A percentile compares a stretch with the other conserved stretches of the same genome.
These are phyloP conservation scores for Epichloe typhina DNA, from an alignment of 2,329 filamentous ascomycete genomes.

Conservation along the genomic window DNA sequence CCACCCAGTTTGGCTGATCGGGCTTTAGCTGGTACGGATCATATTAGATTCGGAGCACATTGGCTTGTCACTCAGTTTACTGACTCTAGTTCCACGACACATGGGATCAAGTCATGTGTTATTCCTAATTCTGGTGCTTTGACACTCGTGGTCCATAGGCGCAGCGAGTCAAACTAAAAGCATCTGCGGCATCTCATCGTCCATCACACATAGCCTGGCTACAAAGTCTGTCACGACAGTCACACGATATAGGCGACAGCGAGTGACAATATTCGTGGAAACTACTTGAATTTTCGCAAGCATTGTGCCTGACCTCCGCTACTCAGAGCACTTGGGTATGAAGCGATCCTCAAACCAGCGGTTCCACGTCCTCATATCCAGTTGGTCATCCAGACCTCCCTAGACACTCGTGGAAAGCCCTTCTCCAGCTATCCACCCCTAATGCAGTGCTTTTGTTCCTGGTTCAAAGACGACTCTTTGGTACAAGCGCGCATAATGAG, in stretches of 20 bases:
- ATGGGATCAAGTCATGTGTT: too few species aligned
- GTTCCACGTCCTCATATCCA: slow-evolving; percentile 48
- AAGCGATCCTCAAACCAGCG: slow-evolving; percentile 49
- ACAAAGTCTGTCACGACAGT: neutral
- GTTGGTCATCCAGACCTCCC: slow-evolving; percentile 22
- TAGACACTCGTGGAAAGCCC: slow-evolving; percentile 44
- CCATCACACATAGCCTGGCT: too few species aligned
- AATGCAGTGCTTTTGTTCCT: slow-evolving; percentile 35
- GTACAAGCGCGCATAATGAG: slow-evolving; percentile 30
- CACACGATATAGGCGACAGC: slow-evolving; percentile 2
- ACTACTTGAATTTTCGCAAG: slow-evolving; percentile 46
- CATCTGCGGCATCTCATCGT: too few species aligned
- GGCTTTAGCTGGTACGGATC: too few species aligned
- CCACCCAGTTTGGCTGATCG: too few species aligned
- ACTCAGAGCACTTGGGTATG: slow-evolving; percentile 42
- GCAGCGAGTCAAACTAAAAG: too few species aligned
- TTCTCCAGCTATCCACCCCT: slow-evolving; percentile 45
- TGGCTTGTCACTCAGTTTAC: too few species aligned
- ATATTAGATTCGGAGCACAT: too few species aligned
- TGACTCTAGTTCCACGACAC: too few species aligned
- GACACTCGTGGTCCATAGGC: too few species aligned
- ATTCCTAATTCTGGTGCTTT: too few species aligned
- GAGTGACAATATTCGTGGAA: slow-evolving; percentile 28
- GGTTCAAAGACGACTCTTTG: slow-evolving; percentile 30
- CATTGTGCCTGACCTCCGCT: slow-evolving; percentile 35